Evolutionary conservation across 352 stramenopile species (phyloP).

Genomic region (Elongisporangium prolatum): DNA sequence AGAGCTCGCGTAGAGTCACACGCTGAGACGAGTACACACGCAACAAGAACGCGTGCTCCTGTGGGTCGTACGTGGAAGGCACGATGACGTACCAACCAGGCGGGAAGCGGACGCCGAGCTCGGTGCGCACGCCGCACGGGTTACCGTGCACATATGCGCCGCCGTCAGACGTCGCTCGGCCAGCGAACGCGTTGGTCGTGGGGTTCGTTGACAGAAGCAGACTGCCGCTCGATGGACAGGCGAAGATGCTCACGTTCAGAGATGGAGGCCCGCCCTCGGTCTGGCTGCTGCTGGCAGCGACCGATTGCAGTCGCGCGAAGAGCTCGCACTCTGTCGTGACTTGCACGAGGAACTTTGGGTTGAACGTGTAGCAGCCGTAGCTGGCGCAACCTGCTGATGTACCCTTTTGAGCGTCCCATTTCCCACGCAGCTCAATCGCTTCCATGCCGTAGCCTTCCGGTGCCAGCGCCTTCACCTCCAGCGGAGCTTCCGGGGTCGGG

Average conservation of each 20-base stretch:
- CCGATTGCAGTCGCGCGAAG: conserved; percentile 37
- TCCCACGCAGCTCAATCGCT: conserved; percentile 25
- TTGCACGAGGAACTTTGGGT: conserved; percentile 71
- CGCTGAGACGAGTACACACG: conserved; percentile 42
- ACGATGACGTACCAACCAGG: conserved; percentile 67
- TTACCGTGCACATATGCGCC: conserved; percentile 55
- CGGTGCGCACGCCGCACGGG: conserved; percentile 47
- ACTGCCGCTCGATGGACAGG: conserved; percentile 46
- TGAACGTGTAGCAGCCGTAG: conserved; percentile 81
- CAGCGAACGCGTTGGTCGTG: conserved; percentile 35
- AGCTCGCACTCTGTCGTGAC: conserved; percentile 44
- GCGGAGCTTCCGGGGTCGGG: conserved; percentile 25
- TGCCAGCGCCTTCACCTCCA: conserved; percentile 30
- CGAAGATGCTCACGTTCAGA: conserved; percentile 74
- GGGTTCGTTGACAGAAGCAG: conserved; percentile 62
- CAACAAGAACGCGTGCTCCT: conserved; percentile 51
- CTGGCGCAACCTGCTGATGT: conserved; percentile 69
- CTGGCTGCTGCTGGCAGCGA: conserved; percentile 10
- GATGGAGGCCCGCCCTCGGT: conserved; percentile 18
- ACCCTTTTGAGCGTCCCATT: conserved; percentile 49
- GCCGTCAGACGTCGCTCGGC: conserved; percentile 36
- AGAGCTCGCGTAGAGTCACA: conserved; percentile 33
- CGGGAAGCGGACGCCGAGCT: conserved; percentile 21
- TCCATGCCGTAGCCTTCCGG: conserved; percentile 55
- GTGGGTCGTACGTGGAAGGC: conserved; percentile 73